Percentiles rank a stretch among this genome's conserved stretches.
These are phyloP conservation scores for Cryphonectria naterciae DNA, from an alignment of 2,329 filamentous ascomycete species.

Conservation along the genomic window DNA sequence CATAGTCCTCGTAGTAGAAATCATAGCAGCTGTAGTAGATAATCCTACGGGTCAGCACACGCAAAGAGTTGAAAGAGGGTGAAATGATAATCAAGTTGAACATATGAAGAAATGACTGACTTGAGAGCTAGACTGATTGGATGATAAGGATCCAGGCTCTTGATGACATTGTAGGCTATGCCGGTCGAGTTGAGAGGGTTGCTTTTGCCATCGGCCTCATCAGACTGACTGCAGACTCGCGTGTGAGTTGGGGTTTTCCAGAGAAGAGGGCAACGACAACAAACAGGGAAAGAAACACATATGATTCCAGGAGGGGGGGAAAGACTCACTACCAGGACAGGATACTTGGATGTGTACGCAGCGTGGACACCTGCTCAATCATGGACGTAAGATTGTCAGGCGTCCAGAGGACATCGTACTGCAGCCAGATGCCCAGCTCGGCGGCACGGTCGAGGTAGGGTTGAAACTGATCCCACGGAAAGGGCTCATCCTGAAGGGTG, in stretches of 20 bases:
- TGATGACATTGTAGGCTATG: conserved; percentile 48
- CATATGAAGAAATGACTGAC: not conserved
- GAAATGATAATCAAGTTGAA: not conserved
- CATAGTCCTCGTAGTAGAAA: conserved; percentile 55
- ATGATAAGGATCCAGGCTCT: conserved; percentile 54
- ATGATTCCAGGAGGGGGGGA: not conserved
- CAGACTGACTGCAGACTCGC: conserved; percentile 40
- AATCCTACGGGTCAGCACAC: not conserved
- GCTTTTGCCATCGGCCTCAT: conserved; percentile 53
- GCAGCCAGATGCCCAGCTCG: conserved; percentile 31
- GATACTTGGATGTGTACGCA: conserved; percentile 41
- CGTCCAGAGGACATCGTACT: conserved; percentile 32
- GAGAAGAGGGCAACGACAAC: not conserved
- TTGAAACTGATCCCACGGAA: conserved; percentile 31
- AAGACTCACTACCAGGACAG: conserved; percentile 46
- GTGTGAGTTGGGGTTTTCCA: not conserved
- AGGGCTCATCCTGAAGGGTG: conserved; percentile 29
- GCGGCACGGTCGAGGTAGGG: conserved; percentile 31
- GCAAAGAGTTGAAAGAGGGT: not conserved
- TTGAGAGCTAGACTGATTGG: conserved; percentile 56
- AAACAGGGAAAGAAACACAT: not conserved
- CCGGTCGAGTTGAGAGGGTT: conserved; percentile 50
- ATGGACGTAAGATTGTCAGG: conserved; percentile 29
- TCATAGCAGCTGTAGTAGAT: conserved; percentile 45
- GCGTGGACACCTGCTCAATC: conserved; percentile 39